These are phyloP conservation scores for Acer yangbiense DNA, from an alignment of 345 rosid genomes.

Conservation along the genomic window DNA sequence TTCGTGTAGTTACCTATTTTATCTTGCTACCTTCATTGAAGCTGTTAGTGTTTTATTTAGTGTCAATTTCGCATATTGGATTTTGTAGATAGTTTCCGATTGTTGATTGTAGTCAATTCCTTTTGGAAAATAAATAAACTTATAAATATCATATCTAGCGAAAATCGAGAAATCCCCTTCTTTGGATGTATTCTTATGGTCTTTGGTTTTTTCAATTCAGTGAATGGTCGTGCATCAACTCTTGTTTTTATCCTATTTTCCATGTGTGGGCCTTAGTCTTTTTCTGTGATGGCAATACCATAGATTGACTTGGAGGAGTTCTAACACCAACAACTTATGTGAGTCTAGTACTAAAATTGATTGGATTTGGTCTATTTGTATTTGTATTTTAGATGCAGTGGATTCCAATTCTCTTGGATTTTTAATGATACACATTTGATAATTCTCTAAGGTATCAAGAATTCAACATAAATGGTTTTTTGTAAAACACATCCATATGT, in stretches of 20 bases:
- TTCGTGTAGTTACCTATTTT: conserved; percentile 1
- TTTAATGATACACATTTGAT: not conserved
- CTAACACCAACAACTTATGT: not conserved
- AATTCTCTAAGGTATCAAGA: not conserved
- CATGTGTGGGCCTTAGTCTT: not conserved
- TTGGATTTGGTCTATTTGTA: conserved; percentile 1
- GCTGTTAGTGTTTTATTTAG: not conserved
- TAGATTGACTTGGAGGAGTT: not conserved
- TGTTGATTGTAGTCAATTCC: not conserved
- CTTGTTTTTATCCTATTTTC: not conserved
- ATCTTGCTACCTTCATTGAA: not conserved
- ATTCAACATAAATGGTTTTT: not conserved
- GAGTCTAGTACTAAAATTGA: not conserved
- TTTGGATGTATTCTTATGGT: not conserved
- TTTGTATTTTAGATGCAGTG: not conserved
- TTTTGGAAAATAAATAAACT: conserved; percentile 1
- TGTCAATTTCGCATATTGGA: not conserved
- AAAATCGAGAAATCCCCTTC: not conserved
- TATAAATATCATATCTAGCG: not conserved
- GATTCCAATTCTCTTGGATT: not conserved
- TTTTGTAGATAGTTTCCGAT: not conserved
- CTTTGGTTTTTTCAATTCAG: not conserved
- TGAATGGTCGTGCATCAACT: not conserved
- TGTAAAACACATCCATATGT: no score
- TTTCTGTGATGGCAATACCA: not conserved